Percentiles rank a stretch among this genome's conserved stretches.
Evolutionary conservation across 2,329 filamentous ascomycete species (phyloP).

Genomic region (Fusarium sacchari): DNA sequence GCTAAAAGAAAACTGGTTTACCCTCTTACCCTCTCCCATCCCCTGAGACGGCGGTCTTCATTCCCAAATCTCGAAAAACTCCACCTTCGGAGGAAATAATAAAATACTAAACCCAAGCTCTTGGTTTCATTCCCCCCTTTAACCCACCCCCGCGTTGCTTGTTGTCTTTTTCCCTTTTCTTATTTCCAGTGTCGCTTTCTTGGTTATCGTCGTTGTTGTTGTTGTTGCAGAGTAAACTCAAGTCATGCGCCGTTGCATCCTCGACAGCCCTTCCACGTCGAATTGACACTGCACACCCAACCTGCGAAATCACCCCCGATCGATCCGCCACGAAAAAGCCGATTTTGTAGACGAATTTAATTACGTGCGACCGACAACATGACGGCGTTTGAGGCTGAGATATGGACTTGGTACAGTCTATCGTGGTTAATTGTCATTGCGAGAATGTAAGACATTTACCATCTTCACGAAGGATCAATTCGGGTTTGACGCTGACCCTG

Average conservation of each 20-base stretch:
- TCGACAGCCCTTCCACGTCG: constrained; percentile 9
- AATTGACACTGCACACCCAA: constrained; percentile 8
- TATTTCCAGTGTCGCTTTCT: background rate
- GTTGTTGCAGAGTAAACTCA: background rate
- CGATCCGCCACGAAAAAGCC: background rate
- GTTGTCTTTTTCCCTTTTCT: background rate
- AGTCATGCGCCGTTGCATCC: constrained; percentile 30
- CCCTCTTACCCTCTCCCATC: background rate
- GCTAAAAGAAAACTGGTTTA: background rate
- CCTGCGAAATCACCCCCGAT: background rate
- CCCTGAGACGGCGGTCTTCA: constrained; percentile 8
- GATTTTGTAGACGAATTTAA: background rate
- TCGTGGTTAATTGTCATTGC: constrained; percentile 51
- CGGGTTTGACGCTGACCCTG: background rate
- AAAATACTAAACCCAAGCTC: constrained; percentile 12
- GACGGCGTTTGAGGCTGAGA: constrained; percentile 50
- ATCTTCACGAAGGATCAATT: background rate
- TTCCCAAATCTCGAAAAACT: background rate
- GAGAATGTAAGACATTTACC: constrained; percentile 52
- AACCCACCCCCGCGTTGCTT: constrained; percentile 34
- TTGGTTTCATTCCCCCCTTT: constrained; percentile 1
- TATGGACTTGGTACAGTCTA: constrained; percentile 58
- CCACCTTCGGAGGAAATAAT: constrained; percentile 30
- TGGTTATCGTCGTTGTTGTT: background rate
- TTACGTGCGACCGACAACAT: constrained; percentile 31